Evolutionary conservation across 176 grass and related monocot species (phyloP), one percentile per base, ranked within the genome.

Genomic region (Saccharum officinarum): DNA sequence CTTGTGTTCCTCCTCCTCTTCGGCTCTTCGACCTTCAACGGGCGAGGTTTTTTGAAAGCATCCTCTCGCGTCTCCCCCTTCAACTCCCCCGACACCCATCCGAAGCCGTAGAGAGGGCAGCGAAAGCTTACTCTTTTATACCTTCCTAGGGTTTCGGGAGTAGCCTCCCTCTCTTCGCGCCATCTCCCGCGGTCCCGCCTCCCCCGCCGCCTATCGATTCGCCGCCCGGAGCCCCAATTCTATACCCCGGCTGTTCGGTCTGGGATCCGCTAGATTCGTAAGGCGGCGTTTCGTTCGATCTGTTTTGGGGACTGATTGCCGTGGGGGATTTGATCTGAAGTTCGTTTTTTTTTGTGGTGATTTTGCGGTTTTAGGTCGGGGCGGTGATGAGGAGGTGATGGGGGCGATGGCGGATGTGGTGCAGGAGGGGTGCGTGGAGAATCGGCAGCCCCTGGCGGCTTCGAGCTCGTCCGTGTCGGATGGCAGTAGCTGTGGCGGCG

Each of bases 401-500:
- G 90, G n/a, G 46, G 47, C 82, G 40, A 93, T 89, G 89, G 50
- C 67, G 77, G 88, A 82, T 73, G 63, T 65, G 36, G 91, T 69
- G 79, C 86, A 84, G 57, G 88, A 88, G 71, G 87, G 97, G 86
- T 99, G 97, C 86, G 94, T 99, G 71, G 97, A 99, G 88, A 99
- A 99, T 83, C 92, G 94, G 78, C 95, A 98, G 84, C 86, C 74
- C 38, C 78, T 92, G 68, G 84, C 90, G 31, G 88, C 94, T 59
- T 96, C 94, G 82, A 99, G 88, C 84, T 94, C 90, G 18, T 99
- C 94, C 10, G 42, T 91, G 22, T 96, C 97, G 7, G 97, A 96
- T 22, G 90, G 90, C 10, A 96, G 93, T 80, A 87, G 78, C 87
- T 89, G 81, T 49, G 93, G 88, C 5, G 89, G 86, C 5, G 87